Percentiles rank a stretch among this genome's conserved stretches.
phyloP scores from a whole-genome alignment of 768 basidiomycete species.

The Leccinum disarticulatum region DNA sequence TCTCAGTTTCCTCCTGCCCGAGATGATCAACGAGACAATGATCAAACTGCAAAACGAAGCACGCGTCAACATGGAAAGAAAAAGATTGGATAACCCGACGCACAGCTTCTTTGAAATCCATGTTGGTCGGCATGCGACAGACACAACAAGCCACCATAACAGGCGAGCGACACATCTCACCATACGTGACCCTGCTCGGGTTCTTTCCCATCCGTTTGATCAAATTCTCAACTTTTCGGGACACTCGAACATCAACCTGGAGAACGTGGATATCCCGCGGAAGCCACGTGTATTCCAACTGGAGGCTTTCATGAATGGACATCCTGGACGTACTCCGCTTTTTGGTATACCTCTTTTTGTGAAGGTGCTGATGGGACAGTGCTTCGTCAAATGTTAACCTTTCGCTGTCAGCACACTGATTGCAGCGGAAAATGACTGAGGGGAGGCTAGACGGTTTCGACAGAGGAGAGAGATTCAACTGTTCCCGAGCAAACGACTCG shows the following conservation, averaged over 20 bases:
- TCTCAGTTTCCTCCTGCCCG: background rate
- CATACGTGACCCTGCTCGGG: background rate
- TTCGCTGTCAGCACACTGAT: background rate
- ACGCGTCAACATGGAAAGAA: background rate
- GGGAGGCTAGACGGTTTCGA: slow-evolving; percentile 7
- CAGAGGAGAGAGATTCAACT: background rate
- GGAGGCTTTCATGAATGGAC: background rate
- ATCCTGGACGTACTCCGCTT: background rate
- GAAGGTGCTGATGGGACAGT: slow-evolving; percentile 11
- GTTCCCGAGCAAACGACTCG: slow-evolving; percentile 5
- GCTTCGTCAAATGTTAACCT: slow-evolving; percentile 9
- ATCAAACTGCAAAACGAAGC: slow-evolving; percentile 2
- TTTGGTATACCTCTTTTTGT: background rate
- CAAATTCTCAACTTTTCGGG: slow-evolving; percentile 11
- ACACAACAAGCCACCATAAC: slow-evolving; percentile 7
- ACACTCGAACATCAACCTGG: slow-evolving; percentile 6
- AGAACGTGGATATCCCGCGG: slow-evolving; percentile 5
- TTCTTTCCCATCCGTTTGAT: slow-evolving; percentile 10
- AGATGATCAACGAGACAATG: slow-evolving; percentile 10
- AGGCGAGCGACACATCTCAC: slow-evolving; percentile 4
- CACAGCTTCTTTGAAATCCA: slow-evolving; percentile 11
- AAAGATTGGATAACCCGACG: background rate
- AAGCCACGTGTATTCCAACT: background rate
- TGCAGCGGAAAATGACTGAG: slow-evolving; percentile 15
- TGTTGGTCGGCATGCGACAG: background rate